A percentile compares a stretch with the other conserved stretches of the same genome.
phyloP scores from a whole-genome alignment of 164 flowering plant species.

The Brasenia schreberi region DNA sequence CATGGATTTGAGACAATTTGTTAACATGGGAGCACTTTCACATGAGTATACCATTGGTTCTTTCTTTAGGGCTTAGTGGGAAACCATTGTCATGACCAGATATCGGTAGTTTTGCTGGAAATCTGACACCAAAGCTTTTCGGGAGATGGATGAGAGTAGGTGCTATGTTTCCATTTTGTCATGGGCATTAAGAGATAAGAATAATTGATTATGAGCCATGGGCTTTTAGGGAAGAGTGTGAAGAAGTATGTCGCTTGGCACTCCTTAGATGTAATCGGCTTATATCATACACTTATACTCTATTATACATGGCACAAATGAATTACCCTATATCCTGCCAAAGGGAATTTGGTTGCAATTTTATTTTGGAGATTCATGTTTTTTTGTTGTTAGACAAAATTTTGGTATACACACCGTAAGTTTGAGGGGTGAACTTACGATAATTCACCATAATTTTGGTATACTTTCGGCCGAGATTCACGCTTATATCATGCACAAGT shows the following conservation, averaged over 20 bases:
- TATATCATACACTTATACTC: conserved; percentile 71
- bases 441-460: too few species aligned
- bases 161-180: conserved; percentile 88
- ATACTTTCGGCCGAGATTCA: too few species aligned
- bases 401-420: too few species aligned
- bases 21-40: too few species aligned
- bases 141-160: conserved; percentile 95
- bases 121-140: conserved; percentile 84
- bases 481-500: too few species aligned
- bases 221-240: conserved; percentile 97
- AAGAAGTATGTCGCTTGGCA: conserved; percentile 91
- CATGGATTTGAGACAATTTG: too few species aligned
- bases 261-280: conserved; percentile 78
- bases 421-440: too few species aligned
- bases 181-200: conserved; percentile 67
- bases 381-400: too few species aligned
- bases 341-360: conserved; percentile 75
- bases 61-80: conserved; percentile 80
- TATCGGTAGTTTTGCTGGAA: conserved; percentile 94
- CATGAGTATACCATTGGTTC: too few species aligned
- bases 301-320: conserved; percentile 72
- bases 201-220: conserved; percentile 87
- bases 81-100: conserved; percentile 95
- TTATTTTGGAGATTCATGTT: conserved; percentile 83
- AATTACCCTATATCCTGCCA: conserved; percentile 34